phyloP scores from a whole-genome alignment of 371 early-diverging fungal genomes.

The Entomophthora muscae region DNA sequence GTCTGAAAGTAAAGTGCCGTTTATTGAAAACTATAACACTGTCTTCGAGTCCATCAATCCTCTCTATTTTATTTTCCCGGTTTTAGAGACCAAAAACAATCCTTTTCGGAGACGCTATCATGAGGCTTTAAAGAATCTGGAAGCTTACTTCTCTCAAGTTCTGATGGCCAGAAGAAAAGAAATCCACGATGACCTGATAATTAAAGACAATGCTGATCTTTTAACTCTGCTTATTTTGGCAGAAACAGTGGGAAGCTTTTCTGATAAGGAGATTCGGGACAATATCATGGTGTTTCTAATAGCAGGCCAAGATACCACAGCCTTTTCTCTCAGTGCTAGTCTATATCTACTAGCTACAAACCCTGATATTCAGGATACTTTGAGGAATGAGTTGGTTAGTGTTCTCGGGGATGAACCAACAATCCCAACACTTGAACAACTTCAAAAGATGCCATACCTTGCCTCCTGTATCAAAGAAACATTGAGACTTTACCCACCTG shows the following conservation, averaged over 20 bases:
- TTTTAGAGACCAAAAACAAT: background rate
- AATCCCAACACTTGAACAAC: background rate
- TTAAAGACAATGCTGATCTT: background rate
- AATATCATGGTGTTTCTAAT: background rate
- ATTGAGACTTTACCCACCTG: constrained; percentile 2
- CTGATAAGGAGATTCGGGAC: too few species aligned
- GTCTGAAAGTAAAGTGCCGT: too few species aligned
- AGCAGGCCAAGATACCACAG: constrained; percentile 7
- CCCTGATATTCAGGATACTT: constrained; percentile 5
- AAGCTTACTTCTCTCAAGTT: background rate
- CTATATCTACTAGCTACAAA: background rate
- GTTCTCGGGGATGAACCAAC: background rate
- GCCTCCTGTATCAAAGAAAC: background rate
- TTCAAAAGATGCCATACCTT: background rate
- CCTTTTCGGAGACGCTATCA: background rate
- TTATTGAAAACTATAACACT: background rate
- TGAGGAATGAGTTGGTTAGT: background rate
- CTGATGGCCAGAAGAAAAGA: background rate
- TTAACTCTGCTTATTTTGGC: background rate
- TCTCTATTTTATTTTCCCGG: background rate
- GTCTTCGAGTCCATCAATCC: too few species aligned
- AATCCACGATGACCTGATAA: background rate
- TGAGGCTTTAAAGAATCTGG: background rate
- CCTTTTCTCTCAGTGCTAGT: background rate
- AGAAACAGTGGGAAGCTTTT: background rate